Evolutionary conservation across 2,329 filamentous ascomycete genomes (phyloP).

Genomic region (Tetracladium maxilliforme): DNA sequence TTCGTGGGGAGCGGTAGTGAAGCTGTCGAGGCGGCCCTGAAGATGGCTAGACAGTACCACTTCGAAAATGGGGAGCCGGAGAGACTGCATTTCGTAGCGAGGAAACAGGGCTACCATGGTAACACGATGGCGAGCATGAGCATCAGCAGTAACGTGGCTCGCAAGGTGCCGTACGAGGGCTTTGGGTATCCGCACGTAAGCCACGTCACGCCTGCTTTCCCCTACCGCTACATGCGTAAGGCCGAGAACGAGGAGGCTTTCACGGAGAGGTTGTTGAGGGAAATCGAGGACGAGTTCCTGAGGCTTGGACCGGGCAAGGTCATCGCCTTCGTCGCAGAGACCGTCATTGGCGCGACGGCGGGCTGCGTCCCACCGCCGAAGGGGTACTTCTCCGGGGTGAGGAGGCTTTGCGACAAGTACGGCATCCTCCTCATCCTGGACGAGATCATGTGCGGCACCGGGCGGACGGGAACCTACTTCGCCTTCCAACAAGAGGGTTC

Average conservation of each 20-base stretch:
- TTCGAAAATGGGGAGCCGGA: constrained; percentile 36
- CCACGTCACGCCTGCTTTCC: constrained; percentile 39
- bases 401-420: constrained; percentile 52
- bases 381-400: constrained; percentile 58
- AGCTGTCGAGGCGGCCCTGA: constrained; percentile 53
- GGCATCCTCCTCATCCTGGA: constrained; percentile 66
- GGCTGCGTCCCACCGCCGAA: constrained; percentile 51
- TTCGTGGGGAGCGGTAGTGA: too few species aligned
- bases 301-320: constrained; percentile 46
- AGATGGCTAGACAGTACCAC: constrained; percentile 52
- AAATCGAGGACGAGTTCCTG: constrained; percentile 48
- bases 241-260: constrained; percentile 38
- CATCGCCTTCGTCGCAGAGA: constrained; percentile 51
- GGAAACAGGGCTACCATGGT: constrained; percentile 55
- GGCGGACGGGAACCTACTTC: constrained; percentile 35
- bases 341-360: constrained; percentile 52
- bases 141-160: constrained; percentile 41
- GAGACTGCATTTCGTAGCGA: constrained; percentile 45
- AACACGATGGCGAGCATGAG: constrained; percentile 49
- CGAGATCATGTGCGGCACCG: constrained; percentile 51
- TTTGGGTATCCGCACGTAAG: constrained; percentile 34
- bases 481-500: constrained; percentile 34
- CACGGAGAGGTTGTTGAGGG: constrained; percentile 38
- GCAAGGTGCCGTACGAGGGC: constrained; percentile 40
- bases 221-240: constrained; percentile 38